Conservation (phyloP, 1,284 basidiomycete genomes). For the Melampsora larici-populina region DNA sequence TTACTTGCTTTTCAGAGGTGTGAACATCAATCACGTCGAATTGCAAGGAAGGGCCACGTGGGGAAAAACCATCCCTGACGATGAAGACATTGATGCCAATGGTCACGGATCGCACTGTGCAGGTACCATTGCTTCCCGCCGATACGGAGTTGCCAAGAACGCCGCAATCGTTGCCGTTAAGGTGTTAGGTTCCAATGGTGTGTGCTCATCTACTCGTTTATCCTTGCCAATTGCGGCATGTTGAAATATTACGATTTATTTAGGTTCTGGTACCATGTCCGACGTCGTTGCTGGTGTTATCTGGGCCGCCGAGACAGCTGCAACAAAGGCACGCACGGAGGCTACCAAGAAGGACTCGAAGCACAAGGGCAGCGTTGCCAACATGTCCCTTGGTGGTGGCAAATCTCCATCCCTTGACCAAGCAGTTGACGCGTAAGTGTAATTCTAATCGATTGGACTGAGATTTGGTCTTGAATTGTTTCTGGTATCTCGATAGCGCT, state of each 20-base stretch:
- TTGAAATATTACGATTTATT: slow-evolving; percentile 54
- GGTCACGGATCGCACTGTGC: slow-evolving; percentile 75
- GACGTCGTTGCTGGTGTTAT: slow-evolving; percentile 85
- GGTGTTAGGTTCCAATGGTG: slow-evolving; percentile 68
- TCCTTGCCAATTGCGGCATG: neutral
- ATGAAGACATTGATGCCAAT: slow-evolving; percentile 69
- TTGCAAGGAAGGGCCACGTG: slow-evolving; percentile 80
- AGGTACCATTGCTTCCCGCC: slow-evolving; percentile 63
- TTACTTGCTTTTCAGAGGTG: slow-evolving; percentile 77
- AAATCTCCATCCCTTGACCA: slow-evolving; percentile 83
- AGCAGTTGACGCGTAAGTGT: slow-evolving; percentile 80
- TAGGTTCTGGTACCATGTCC: slow-evolving; percentile 91
- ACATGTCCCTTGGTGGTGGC: slow-evolving; percentile 96
- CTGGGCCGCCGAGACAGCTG: slow-evolving; percentile 72
- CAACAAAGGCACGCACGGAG: slow-evolving; percentile 58
- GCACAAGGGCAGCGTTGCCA: slow-evolving; percentile 93
- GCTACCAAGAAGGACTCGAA: slow-evolving; percentile 66
- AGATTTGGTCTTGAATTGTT: slow-evolving; percentile 63
- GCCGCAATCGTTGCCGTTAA: slow-evolving; percentile 93
- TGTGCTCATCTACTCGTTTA: neutral
- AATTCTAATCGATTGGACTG: slow-evolving; percentile 46
- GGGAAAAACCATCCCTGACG: slow-evolving; percentile 81
- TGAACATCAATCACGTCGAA: slow-evolving; percentile 80
- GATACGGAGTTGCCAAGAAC: slow-evolving; percentile 91
- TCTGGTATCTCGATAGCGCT: slow-evolving; percentile 9